These are phyloP conservation scores for Sphagnum fallax DNA, from an alignment of 228 moss, liverwort and hornwort genomes.

Conservation along the genomic window DNA sequence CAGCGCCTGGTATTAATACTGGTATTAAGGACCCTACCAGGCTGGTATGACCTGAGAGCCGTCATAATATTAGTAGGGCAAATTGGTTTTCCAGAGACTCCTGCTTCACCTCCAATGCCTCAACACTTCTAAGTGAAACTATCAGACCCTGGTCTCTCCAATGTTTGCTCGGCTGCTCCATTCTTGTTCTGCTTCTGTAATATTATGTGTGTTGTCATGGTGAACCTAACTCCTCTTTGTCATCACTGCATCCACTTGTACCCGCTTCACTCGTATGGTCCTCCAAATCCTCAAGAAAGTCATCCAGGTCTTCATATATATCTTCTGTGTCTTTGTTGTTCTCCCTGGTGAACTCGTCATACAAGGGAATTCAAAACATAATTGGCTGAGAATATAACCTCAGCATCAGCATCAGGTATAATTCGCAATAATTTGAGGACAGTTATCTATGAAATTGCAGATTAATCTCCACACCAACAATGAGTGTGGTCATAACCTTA, in stretches of 20 bases:
- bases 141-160: constrained; percentile 45
- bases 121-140: constrained; percentile 16
- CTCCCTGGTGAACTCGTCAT: constrained; percentile 29
- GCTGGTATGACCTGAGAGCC: neutral
- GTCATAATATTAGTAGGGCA: constrained; percentile 15
- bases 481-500: too few species aligned
- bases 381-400: too few species aligned
- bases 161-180: constrained; percentile 85
- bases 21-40: too few species aligned
- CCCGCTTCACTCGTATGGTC: constrained; percentile 94
- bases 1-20: too few species aligned
- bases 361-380: too few species aligned
- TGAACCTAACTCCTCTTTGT: constrained; percentile 7
- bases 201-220: constrained; percentile 18
- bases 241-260: constrained; percentile 69
- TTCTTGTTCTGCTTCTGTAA: constrained; percentile 62
- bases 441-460: too few species aligned
- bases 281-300: constrained; percentile 49
- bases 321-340: constrained; percentile 16
- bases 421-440: too few species aligned
- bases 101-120: constrained; percentile 34
- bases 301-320: constrained; percentile 16
- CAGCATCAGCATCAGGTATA: too few species aligned
- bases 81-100: constrained; percentile 20
- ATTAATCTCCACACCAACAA: too few species aligned